Base-by-base conservation (phyloP, 768 basidiomycete genomes). In the Amylocystis lapponica region DNA sequence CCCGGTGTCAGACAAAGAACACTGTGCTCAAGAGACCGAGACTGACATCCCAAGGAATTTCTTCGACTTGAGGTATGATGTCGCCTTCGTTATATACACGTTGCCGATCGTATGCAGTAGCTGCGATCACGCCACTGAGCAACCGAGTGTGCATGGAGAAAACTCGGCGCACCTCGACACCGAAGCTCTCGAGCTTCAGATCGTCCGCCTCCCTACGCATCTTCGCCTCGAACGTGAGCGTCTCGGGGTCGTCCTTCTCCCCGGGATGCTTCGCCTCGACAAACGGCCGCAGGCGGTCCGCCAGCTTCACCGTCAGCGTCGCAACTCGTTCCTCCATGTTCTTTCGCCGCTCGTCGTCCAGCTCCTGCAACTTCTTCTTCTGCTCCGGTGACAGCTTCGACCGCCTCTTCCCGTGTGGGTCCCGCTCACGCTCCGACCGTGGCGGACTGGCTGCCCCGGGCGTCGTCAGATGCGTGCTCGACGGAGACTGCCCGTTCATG, bases 181-280 rank as follows among this genome's bases (percentile, higher is more conserved):
- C 96, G 63, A 99, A 99, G 52, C 89, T 93, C 70, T 99, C 95
- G 41, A 97, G 66, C 69, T 97, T 97, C 54, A 99, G 60, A 66
- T 99, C 96, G 43, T 95, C 92, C 1, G 88, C 90, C 63, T 99
- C 96, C 22, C 76, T 68, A 56, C 65, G 73, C 61, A 95, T 87
- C 62, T 73, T 80, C 40, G 73, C 71, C 62, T 88, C 83, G 56
- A 92, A 99, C 13, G 74, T 71, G 37, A 63, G 64, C 10, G 89
- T 91, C 70, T 98, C 96, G 0, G 82, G 69, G 55, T 98, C 96
- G 39, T 78, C 83, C 59, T 75, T 76, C 2, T 71, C 82, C 10
- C 87, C 88, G 2, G 92, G 92, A 38, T 78, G 69, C 62, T 87
- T 81, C 33, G 94, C 93, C 54, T 93, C 86, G 17, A 98, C 88